Percentiles rank a stretch among this genome's conserved stretches.
These are phyloP conservation scores for Fusarium denticulatum DNA, from an alignment of 2,329 filamentous ascomycete genomes.

Conservation along the genomic window DNA sequence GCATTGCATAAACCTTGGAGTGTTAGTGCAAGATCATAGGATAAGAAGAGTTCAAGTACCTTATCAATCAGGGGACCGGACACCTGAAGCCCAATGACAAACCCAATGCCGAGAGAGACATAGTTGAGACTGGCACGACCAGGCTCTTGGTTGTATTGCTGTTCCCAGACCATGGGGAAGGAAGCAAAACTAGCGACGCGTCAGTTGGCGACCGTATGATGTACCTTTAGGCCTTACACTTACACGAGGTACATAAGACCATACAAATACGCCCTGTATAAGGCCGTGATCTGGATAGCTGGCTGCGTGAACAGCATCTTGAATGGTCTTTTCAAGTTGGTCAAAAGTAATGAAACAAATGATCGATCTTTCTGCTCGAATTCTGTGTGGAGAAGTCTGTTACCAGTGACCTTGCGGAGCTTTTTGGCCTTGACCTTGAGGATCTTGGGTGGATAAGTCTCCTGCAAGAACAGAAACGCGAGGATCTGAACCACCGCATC, in stretches of 20 bases:
- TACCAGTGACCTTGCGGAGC: conserved; percentile 45
- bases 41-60: conserved; percentile 10
- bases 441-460: conserved; percentile 52
- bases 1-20: conserved; percentile 41
- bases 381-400: conserved; percentile 42
- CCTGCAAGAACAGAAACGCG: conserved; percentile 51
- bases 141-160: conserved; percentile 58
- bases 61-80: conserved; percentile 55
- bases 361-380: conserved; percentile 43
- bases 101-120: conserved; percentile 61
- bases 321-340: conserved; percentile 56
- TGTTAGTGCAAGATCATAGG: neutral
- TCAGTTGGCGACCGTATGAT: neutral
- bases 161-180: conserved; percentile 60
- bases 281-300: conserved; percentile 59
- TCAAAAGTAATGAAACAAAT: conserved; percentile 37
- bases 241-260: conserved; percentile 63
- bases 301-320: conserved; percentile 61
- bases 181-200: conserved; percentile 54
- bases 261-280: conserved; percentile 62
- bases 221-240: neutral
- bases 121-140: conserved; percentile 62
- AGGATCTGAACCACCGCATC: conserved; percentile 48
- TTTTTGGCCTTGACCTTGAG: conserved; percentile 42
- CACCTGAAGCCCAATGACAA: conserved; percentile 64